A percentile compares a stretch with the other conserved stretches of the same genome.
Conservation (phyloP, 176 grass and related monocot genomes). For the Oryza meridionalis region DNA sequence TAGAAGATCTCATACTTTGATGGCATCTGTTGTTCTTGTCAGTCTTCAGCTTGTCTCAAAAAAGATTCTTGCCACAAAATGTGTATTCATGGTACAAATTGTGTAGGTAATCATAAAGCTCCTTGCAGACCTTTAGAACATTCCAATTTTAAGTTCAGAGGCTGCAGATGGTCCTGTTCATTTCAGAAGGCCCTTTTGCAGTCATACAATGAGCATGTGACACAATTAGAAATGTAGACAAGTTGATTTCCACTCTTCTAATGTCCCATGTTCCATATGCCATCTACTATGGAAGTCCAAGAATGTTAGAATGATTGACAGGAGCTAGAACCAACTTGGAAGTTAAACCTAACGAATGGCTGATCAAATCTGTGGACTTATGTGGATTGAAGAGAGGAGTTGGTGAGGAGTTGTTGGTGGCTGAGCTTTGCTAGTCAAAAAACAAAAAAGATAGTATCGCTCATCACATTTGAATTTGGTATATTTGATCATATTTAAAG, state of each 20-base stretch:
- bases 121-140: not conserved
- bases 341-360: not conserved
- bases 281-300: not conserved
- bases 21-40: too few relatives aligned
- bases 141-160: not conserved
- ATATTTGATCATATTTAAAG: not conserved
- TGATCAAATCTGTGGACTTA: not conserved
- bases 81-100: too few relatives aligned
- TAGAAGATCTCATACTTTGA: too few relatives aligned
- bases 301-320: slow-evolving; percentile 10
- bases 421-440: too few relatives aligned
- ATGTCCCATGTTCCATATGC: not conserved
- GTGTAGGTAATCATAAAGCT: too few relatives aligned
- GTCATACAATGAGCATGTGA: not conserved
- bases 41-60: not conserved
- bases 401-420: too few relatives aligned
- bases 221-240: not conserved
- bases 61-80: not conserved
- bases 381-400: too few relatives aligned
- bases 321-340: not conserved
- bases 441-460: not conserved
- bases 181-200: not conserved
- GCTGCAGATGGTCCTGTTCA: not conserved
- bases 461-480: not conserved
- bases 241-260: not conserved